phyloP scores from a whole-genome alignment of 257 asterid species.

The Solanum okadae region DNA sequence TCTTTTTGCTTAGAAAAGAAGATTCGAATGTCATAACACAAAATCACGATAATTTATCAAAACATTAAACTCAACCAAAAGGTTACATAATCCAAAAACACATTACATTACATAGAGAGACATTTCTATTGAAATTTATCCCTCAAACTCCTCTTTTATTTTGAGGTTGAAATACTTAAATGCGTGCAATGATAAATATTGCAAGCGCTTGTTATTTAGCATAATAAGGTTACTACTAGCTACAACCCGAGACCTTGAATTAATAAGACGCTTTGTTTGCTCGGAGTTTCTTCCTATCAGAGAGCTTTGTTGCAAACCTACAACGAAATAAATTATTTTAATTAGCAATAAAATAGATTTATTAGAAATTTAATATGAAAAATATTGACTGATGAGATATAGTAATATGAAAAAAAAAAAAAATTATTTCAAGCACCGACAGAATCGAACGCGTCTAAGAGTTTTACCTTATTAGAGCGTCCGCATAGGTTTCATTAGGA shows the following conservation, averaged over 20 bases:
- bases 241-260: neutral
- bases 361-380: too few species aligned
- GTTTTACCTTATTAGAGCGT: too few species aligned
- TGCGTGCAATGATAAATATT: neutral
- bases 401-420: too few species aligned
- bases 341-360: neutral
- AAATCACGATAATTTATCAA: neutral
- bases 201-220: neutral
- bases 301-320: neutral
- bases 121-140: neutral
- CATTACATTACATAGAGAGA: neutral
- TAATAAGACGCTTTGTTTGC: neutral
- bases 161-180: neutral
- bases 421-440: too few species aligned
- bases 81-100: neutral
- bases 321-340: neutral
- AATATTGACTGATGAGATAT: neutral
- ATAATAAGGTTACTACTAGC: neutral
- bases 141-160: neutral
- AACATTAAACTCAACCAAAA: neutral
- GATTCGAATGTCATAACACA: neutral
- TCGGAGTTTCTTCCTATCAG: neutral
- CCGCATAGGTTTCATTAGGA: too few species aligned
- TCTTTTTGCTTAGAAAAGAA: neutral
- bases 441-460: too few species aligned